Conservation (phyloP, 805 yeast genomes). For the Sugiyamaella americana region DNA sequence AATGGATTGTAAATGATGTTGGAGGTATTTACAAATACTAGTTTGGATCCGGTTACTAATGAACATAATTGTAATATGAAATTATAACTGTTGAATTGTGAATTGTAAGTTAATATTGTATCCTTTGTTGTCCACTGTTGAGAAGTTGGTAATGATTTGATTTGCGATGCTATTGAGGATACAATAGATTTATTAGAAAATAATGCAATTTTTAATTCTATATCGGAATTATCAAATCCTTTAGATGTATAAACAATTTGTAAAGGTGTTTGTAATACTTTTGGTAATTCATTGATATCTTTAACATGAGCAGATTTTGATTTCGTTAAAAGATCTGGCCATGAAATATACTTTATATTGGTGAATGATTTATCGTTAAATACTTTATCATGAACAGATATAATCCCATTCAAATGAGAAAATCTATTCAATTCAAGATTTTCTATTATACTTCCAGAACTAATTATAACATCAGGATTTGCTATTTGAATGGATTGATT, state of each 20-base stretch:
- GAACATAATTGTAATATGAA: conserved; percentile 30
- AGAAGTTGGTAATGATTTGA: conserved; percentile 29
- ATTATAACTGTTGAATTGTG: conserved; percentile 23
- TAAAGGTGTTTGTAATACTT: conserved; percentile 4
- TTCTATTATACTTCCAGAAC: conserved; percentile 3
- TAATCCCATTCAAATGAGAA: not conserved
- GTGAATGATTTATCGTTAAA: too few species aligned
- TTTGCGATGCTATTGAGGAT: conserved; percentile 34
- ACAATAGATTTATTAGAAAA: conserved; percentile 27
- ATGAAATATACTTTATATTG: conserved; percentile 3
- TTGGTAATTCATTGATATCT: not conserved
- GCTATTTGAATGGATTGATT: not conserved
- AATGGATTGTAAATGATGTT: conserved; percentile 9
- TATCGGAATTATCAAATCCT: too few species aligned
- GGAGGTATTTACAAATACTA: conserved; percentile 21
- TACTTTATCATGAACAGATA: not conserved
- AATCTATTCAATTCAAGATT: not conserved
- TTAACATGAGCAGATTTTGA: not conserved
- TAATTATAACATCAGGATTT: conserved; percentile 1
- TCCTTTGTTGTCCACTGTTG: conserved; percentile 29
- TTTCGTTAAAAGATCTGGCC: conserved; percentile 2
- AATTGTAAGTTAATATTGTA: conserved; percentile 28
- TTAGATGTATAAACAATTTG: conserved; percentile 8
- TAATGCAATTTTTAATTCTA: conserved; percentile 7
- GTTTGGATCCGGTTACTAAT: conserved; percentile 23